Base-by-base conservation (phyloP, 192 early-diverging fungal species). In the Podila verticillata region DNA sequence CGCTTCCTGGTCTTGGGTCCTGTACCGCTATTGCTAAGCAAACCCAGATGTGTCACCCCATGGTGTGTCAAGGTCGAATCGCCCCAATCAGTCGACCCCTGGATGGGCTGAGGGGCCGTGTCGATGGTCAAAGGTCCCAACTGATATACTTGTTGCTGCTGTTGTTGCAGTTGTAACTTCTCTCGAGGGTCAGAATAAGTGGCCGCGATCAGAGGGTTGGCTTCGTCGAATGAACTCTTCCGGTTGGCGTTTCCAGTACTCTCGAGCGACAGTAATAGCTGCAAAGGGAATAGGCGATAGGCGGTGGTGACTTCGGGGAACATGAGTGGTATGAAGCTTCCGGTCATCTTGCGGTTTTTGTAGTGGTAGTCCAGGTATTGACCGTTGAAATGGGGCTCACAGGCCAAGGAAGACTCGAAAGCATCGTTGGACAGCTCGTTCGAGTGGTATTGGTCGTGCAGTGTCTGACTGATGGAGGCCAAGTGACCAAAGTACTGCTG, bases 301-400 rank as follows among this genome's bases (percentile, higher is more conserved):
- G 75, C 35, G 4, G 72, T 49, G 20, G 73, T 67, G 35, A 67
- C 65, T 36, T 83, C 82, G 8, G 75, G 66, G 26, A 83, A 83
- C 48, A 79, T 70, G 6, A 83, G 56, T 13, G 82, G 82, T 6
- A 79, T 63, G 74, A 74, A 83, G 22, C 74, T 74, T 15, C 72
- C 67, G n/a, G 59, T 67, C 67, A 67, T 66, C 67, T 83, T 83
- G 8, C 75, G 63, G 67, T 78, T 72, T 59, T 72, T 73, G 48
- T 75, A 75, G 48, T 83, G 74, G 39, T 79, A 71, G 49, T 83
- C 82, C 24, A 83, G 68, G 59, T 83, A 83, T 34, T 83, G 82
- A 31, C 82, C 82, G 54, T 79, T 75, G 48, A 83, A 66, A 54
- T 70, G 66, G 3, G 82, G 82, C 57, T 83, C 82, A 47, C 82